Evolutionary conservation across 2,329 filamentous ascomycete genomes (phyloP).

Genomic region (Arthrinium puccinioides): DNA sequence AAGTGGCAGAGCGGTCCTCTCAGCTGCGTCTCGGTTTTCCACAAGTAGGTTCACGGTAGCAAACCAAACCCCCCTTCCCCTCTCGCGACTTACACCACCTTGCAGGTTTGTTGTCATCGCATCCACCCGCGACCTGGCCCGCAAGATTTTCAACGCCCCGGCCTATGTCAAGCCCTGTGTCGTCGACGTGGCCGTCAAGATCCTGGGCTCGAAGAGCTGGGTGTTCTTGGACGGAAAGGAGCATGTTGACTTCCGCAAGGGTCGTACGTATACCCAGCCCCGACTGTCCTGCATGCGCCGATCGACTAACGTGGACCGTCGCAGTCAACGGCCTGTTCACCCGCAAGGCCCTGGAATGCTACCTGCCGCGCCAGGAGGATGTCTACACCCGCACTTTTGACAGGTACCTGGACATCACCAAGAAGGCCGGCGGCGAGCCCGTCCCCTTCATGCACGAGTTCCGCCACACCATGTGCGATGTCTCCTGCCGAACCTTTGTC

Average conservation of each 20-base stretch:
- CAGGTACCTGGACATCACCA: slow-evolving; percentile 68
- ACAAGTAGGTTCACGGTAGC: slow-evolving; percentile 63
- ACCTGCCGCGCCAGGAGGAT: slow-evolving; percentile 87
- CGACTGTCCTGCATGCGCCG: no score
- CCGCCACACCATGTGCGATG: slow-evolving; percentile 89
- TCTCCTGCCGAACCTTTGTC: slow-evolving; percentile 94
- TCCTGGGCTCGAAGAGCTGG: slow-evolving; percentile 88
- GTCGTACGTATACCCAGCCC: no score
- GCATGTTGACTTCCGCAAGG: slow-evolving; percentile 96
- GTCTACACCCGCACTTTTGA: slow-evolving; percentile 85
- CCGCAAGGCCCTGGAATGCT: slow-evolving; percentile 75
- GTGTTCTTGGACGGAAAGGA: slow-evolving; percentile 93
- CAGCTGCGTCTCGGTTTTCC: slow-evolving; percentile 97
- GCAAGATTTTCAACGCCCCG: slow-evolving; percentile 95
- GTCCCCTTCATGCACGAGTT: slow-evolving; percentile 86
- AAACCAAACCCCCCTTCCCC: background rate
- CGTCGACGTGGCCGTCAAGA: slow-evolving; percentile 88
- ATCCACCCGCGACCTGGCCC: slow-evolving; percentile 87
- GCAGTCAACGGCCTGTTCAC: slow-evolving; percentile 94
- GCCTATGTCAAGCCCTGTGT: slow-evolving; percentile 90
- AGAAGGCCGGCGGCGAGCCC: slow-evolving; percentile 64
- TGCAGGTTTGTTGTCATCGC: slow-evolving; percentile 91
- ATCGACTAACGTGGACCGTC: no score
- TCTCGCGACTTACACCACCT: background rate
- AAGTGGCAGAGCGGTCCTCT: slow-evolving; percentile 90